A percentile compares a stretch with the other conserved stretches of the same genome.
Evolutionary conservation across 1,284 basidiomycete species (phyloP).

Genomic region (Pseudozyma pruni): DNA sequence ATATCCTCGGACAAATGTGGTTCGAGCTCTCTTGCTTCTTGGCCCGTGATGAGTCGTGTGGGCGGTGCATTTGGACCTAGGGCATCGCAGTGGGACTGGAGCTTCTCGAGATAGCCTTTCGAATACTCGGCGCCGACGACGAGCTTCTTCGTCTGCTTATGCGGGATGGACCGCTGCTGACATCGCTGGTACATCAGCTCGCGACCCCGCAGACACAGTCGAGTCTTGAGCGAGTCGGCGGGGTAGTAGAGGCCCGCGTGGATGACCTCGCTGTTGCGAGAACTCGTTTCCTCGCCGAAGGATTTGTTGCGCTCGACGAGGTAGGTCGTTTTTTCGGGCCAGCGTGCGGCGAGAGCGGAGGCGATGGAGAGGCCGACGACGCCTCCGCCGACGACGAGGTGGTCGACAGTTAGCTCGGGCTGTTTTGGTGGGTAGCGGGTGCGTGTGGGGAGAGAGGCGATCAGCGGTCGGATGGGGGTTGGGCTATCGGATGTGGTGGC

Average conservation of each 20-base stretch:
- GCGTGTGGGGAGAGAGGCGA: conserved; percentile 42
- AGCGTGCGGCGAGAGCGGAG: conserved; percentile 76
- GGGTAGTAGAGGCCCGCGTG: conserved; percentile 84
- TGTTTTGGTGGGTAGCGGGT: conserved; percentile 38
- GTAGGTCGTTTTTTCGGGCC: conserved; percentile 80
- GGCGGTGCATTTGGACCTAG: conserved; percentile 68
- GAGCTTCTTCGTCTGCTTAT: conserved; percentile 80
- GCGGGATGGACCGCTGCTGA: conserved; percentile 75
- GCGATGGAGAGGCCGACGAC: conserved; percentile 89
- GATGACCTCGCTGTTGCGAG: conserved; percentile 94
- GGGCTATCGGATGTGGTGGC: conserved; percentile 13
- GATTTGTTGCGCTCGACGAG: conserved; percentile 81
- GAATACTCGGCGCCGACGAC: conserved; percentile 64
- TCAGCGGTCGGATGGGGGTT: conserved; percentile 24
- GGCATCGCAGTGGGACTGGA: conserved; percentile 45
- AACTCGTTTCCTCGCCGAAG: conserved; percentile 69
- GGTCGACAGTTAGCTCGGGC: conserved; percentile 85
- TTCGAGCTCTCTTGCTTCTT: conserved; percentile 80
- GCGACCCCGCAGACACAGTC: conserved; percentile 85
- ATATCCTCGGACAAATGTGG: conserved; percentile 82
- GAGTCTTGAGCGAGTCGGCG: conserved; percentile 83
- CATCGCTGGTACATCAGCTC: conserved; percentile 86
- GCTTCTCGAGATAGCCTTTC: conserved; percentile 45
- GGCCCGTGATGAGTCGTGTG: conserved; percentile 76
- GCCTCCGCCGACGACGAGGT: conserved; percentile 91